phyloP scores from a whole-genome alignment of 2,329 filamentous ascomycete species.

The Aspergillus sp. region DNA sequence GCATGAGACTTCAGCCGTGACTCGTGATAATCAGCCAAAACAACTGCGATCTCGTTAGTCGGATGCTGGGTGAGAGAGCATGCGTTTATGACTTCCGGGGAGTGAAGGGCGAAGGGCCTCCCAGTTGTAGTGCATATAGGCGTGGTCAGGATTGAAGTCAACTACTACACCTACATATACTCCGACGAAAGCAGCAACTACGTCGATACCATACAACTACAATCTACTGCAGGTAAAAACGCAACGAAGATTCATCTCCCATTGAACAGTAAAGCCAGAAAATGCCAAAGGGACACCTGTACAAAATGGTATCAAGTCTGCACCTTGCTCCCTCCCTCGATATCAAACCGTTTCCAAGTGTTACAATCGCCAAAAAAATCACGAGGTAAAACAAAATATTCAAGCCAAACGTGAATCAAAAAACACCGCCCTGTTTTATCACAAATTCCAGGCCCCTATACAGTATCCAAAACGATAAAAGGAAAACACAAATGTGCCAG shows the following conservation, averaged over 20 bases:
- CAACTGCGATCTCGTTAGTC: too few relatives aligned
- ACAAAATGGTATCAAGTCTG: slow-evolving; percentile 37
- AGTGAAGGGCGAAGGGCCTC: too few relatives aligned
- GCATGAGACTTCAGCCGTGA: too few relatives aligned
- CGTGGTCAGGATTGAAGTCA: too few relatives aligned
- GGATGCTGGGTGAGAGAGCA: too few relatives aligned
- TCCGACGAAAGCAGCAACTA: neutral
- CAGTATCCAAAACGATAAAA: slow-evolving; percentile 17
- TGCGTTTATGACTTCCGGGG: too few relatives aligned
- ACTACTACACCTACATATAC: too few relatives aligned
- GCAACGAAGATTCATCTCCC: neutral
- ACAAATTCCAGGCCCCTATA: slow-evolving; percentile 22
- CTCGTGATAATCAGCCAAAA: too few relatives aligned
- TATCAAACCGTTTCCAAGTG: slow-evolving; percentile 25
- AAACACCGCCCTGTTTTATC: slow-evolving; percentile 26
- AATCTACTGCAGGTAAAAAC: neutral
- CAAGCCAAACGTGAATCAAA: slow-evolving; percentile 10
- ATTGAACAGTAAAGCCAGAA: slow-evolving; percentile 9
- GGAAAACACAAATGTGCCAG: slow-evolving; percentile 7
- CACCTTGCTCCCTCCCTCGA: slow-evolving; percentile 13
- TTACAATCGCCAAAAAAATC: slow-evolving; percentile 23
- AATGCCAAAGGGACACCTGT: slow-evolving; percentile 23
- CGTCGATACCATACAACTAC: neutral
- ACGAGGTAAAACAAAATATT: slow-evolving; percentile 16
- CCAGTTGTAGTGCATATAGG: too few relatives aligned